Evolutionary conservation across 2,329 filamentous ascomycete genomes (phyloP).

Genomic region (Aspergillus vadensis): DNA sequence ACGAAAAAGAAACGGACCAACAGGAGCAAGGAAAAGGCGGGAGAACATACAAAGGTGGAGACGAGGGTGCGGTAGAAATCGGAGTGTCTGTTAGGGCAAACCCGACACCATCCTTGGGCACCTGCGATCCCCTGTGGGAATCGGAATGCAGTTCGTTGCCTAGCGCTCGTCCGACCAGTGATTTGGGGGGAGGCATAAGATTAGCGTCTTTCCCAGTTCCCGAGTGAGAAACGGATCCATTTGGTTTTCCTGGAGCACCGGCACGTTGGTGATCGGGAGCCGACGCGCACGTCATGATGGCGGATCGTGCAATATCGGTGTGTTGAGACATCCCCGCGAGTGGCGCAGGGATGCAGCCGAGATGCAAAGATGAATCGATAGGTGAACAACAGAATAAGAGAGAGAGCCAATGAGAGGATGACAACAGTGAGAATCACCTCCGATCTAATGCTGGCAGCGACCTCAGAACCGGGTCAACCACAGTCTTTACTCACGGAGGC

Average conservation of each 20-base stretch:
- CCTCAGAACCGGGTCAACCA: background rate
- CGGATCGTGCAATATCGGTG: constrained; percentile 53
- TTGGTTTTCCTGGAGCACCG: constrained; percentile 24
- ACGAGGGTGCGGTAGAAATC: constrained; percentile 62
- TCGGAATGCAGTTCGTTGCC: constrained; percentile 45
- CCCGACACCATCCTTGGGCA: constrained; percentile 52
- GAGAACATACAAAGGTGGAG: constrained; percentile 60
- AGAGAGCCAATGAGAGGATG: constrained; percentile 1
- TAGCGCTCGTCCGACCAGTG: constrained; percentile 46
- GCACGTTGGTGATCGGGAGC: constrained; percentile 23
- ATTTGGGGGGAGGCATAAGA: constrained; percentile 42
- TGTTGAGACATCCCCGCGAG: constrained; percentile 47
- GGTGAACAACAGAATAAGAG: constrained; percentile 11
- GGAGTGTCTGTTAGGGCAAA: constrained; percentile 64
- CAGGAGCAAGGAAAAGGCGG: constrained; percentile 17
- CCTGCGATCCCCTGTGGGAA: constrained; percentile 37
- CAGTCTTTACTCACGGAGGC: background rate
- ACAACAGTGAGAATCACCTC: background rate
- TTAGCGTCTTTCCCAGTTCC: constrained; percentile 33
- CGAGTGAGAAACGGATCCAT: constrained; percentile 24
- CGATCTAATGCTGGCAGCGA: background rate
- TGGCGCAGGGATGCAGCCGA: constrained; percentile 25
- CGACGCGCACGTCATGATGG: constrained; percentile 49
- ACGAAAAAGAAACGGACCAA: constrained; percentile 21
- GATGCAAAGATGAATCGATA: constrained; percentile 12